phyloP scores from a whole-genome alignment of 2,329 filamentous ascomycete species.

The Colletotrichum sp. region DNA sequence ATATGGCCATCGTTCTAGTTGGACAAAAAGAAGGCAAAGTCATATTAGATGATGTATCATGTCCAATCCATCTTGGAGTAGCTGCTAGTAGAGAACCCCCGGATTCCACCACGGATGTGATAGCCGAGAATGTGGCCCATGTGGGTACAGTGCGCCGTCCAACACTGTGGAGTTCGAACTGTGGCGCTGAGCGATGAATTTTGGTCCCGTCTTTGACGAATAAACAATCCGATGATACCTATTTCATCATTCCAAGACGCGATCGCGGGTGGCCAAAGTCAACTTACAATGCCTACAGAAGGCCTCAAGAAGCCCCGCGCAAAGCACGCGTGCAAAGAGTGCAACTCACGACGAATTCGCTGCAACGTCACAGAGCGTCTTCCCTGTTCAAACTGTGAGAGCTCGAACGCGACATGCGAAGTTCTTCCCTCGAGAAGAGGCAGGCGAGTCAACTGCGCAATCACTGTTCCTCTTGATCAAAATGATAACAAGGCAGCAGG shows the following conservation, averaged over 20 bases:
- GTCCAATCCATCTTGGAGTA: not conserved
- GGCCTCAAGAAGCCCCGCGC: constrained; percentile 21
- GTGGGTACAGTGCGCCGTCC: not conserved
- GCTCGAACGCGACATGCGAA: constrained; percentile 18
- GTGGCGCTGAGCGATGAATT: not conserved
- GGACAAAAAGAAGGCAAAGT: not conserved
- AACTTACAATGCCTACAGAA: not conserved
- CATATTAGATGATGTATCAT: not conserved
- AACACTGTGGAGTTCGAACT: not conserved
- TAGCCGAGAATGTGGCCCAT: not conserved
- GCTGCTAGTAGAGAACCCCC: not conserved
- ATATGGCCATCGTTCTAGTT: not conserved
- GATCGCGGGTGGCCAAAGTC: not conserved
- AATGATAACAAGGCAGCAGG: not conserved
- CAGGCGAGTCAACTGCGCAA: not conserved
- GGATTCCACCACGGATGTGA: not conserved
- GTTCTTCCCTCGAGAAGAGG: constrained; percentile 23
- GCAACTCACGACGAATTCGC: constrained; percentile 24
- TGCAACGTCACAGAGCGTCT: constrained; percentile 24
- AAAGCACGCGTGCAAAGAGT: constrained; percentile 26
- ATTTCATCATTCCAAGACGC: not conserved
- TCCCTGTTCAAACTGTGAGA: constrained; percentile 25
- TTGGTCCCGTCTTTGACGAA: not conserved
- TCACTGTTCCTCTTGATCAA: not conserved
- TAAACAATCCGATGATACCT: not conserved